Base-by-base conservation (phyloP, 345 rosid genomes). In the Kandelia obovata region DNA sequence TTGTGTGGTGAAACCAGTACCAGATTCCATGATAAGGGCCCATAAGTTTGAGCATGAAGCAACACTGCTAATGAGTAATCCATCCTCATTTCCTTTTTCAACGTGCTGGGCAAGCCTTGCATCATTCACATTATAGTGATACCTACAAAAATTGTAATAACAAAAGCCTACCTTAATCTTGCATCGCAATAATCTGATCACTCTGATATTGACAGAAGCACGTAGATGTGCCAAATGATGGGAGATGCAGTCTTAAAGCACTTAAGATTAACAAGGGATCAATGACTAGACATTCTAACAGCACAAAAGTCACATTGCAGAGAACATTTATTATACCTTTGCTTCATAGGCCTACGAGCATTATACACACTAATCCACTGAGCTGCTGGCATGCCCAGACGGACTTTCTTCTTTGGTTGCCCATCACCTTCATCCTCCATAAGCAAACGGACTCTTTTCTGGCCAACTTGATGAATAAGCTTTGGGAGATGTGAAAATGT, bases 21-120 rank as follows among this genome's bases (percentile, higher is more conserved):
- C 94, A 62, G 94, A 94, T 82, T 90, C 96, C 97, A 89, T 91
- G 47, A 89, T 88, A 56, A 92, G 79, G 26, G 97, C 97, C 97
- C 97, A 92, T 51, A 92, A 89, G 82, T 85, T 92, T 35, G 89
- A 82, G 63, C 89, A 85, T 30, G 96, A 92, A n/a, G 97, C 79
- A 74, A 92, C 94, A 75, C 96, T 83, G 75, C 96, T 92, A 75
- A 92, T 92, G 26, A 83, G 77, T 77, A 92, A 83, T 61, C 96
- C 97, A 83, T 89, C 97, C 17, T 87, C 86, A 47, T 79, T 81
- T 73, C 97, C 97, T 81, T 89, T 89, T 66, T 89, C 92, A 31
- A 91, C 84, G 70, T 89, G 97, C 71, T 87, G 94, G 43, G 47
- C 68, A 70, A 91, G 79, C 82, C 97, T 84, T n/a, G 78, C 51